Evolutionary conservation across 257 asterid species (phyloP), one percentile per base, ranked within the genome.

Genomic region (Lavandula angustifolia): DNA sequence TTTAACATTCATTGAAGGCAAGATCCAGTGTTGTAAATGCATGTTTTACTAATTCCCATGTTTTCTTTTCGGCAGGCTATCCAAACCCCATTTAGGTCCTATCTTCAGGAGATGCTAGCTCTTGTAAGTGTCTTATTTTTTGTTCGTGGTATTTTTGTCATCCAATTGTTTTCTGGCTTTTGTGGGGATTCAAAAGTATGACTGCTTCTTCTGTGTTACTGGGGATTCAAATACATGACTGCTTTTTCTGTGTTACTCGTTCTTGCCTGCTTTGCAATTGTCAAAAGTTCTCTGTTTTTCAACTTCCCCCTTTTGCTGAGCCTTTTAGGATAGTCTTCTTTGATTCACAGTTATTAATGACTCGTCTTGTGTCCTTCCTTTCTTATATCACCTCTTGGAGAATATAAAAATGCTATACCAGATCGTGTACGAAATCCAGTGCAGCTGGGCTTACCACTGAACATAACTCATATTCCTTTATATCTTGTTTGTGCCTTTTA

Each of bases 81-180:
- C 80, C 97, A 91, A 77, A 91, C 96, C 34, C 96, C 98, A 56
- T 88, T 82, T 79, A 80, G 95, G 84, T 66, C 78, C 78, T 88
- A 91, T 81, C 92, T 91, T 17, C 95, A 84, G 80, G 91, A 88
- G 4, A 91, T 91, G 94, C 60, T 88, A 69, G 78, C 91, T 66
- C 82, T 81, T 54, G 92, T 91, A 86, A 91, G 96, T 84, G 63
- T 42, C 66, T 12, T 8, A 40, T 48, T 18, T 66, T 17, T 3
- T 14, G 38, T 40, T 67, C 32, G 48, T 51, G 16, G 56, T 56
- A 18, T 57, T 13, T 17, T 18, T 49, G 2, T 40, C 4, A 34
- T 32, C 37, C 6, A 22, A 22, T 53, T 40, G 29, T 6, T 59
- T 51, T 64, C 48, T 51, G 7, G 9, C 7, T 50, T 59, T 31